A percentile compares a stretch with the other conserved stretches of the same genome.
These are phyloP conservation scores for Aspergillus conjunctus DNA, from an alignment of 495 filamentous ascomycete genomes.

Conservation along the genomic window DNA sequence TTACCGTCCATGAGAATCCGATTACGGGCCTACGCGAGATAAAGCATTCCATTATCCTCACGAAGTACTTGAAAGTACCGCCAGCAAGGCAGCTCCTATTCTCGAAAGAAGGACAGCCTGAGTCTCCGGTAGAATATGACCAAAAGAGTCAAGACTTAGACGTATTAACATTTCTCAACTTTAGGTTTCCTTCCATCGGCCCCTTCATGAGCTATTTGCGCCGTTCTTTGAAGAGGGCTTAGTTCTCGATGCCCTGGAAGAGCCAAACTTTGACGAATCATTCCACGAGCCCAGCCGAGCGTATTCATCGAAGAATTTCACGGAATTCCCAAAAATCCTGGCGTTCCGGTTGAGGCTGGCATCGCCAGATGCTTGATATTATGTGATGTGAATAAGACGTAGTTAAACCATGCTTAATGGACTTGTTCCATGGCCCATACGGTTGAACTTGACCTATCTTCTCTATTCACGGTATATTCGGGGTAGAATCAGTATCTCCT, in stretches of 20 bases:
- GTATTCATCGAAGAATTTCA: neutral
- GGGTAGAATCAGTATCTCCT: too few relatives aligned
- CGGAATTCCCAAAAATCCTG: neutral
- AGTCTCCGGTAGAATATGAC: neutral
- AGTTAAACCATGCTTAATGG: too few relatives aligned
- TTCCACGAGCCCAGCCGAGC: neutral
- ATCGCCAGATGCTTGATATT: neutral
- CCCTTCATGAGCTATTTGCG: conserved; percentile 9
- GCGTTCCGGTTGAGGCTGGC: neutral
- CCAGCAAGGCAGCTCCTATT: neutral
- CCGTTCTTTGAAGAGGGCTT: conserved; percentile 8
- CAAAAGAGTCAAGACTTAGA: neutral
- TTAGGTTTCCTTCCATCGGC: conserved; percentile 9
- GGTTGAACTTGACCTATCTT: too few relatives aligned
- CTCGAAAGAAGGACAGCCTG: neutral
- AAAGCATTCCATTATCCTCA: neutral
- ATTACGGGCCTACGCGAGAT: conserved; percentile 12
- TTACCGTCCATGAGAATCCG: conserved; percentile 15
- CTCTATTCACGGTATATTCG: too few relatives aligned
- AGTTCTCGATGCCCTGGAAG: conserved; percentile 7
- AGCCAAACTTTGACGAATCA: conserved; percentile 5
- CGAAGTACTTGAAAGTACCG: neutral
- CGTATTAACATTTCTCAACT: neutral
- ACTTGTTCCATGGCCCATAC: too few relatives aligned
- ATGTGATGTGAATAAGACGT: too few relatives aligned